A percentile compares a stretch with the other conserved stretches of the same genome.
phyloP scores from a whole-genome alignment of 169 alveolate species.

The Cryptosporidium xiaoi region DNA sequence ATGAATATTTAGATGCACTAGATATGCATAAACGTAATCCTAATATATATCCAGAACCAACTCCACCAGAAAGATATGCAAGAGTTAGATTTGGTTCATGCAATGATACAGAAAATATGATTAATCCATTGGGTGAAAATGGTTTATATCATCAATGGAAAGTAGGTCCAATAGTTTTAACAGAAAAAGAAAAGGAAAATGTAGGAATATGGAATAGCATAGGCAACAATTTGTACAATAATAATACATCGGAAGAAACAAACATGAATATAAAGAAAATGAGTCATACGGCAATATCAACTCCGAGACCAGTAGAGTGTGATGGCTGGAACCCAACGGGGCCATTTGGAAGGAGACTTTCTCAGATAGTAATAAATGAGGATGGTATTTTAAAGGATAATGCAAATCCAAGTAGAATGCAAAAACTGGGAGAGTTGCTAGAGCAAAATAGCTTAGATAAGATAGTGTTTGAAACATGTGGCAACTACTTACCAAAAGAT shows the following conservation, averaged over 20 bases:
- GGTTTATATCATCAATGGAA: slow-evolving; percentile 79
- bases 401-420: not conserved
- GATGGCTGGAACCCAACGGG: slow-evolving; percentile 82
- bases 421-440: slow-evolving; percentile 17
- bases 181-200: slow-evolving; percentile 45
- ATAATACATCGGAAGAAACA: slow-evolving; percentile 2
- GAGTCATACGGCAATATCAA: slow-evolving; percentile 72
- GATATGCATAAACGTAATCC: slow-evolving; percentile 25
- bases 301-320: slow-evolving; percentile 78
- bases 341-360: slow-evolving; percentile 79
- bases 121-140: slow-evolving; percentile 39
- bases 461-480: slow-evolving; percentile 60
- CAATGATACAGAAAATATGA: slow-evolving; percentile 43
- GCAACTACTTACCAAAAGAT: slow-evolving; percentile 50
- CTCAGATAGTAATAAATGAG: slow-evolving; percentile 21
- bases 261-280: not conserved
- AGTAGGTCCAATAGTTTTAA: slow-evolving; percentile 77
- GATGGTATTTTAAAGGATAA: not conserved
- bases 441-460: slow-evolving; percentile 38
- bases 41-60: slow-evolving; percentile 63
- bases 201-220: slow-evolving; percentile 26
- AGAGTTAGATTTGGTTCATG: slow-evolving; percentile 81
- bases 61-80: slow-evolving; percentile 78
- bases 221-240: not conserved
- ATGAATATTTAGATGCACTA: slow-evolving; percentile 75